Conservation (phyloP, 1,139 yeast species). For the Yamadazyma epiphylla region DNA sequence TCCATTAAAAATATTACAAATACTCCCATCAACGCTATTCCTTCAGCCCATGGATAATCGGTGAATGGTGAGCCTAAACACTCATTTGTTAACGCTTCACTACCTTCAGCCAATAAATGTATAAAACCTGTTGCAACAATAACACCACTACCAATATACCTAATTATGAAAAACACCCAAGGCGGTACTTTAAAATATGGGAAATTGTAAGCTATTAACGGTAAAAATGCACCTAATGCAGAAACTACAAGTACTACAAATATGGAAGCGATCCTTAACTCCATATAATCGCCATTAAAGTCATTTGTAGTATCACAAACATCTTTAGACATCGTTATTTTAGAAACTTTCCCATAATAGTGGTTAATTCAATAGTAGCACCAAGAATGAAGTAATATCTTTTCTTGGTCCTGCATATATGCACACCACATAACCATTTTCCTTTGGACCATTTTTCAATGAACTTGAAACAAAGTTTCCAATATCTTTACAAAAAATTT, state of each 20-base stretch:
- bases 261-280: slow-evolving; percentile 25
- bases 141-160: slow-evolving; percentile 32
- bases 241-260: slow-evolving; percentile 29
- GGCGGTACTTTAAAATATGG: slow-evolving; percentile 20
- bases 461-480: too few species aligned
- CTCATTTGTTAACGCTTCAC: slow-evolving; percentile 18
- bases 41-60: slow-evolving; percentile 34
- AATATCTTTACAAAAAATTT: too few species aligned
- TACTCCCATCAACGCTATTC: slow-evolving; percentile 29
- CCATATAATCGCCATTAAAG: slow-evolving; percentile 21
- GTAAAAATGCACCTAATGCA: slow-evolving; percentile 29
- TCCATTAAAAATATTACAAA: slow-evolving; percentile 29
- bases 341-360: too few species aligned
- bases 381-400: too few species aligned
- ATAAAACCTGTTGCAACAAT: slow-evolving; percentile 34
- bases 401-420: too few species aligned
- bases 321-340: slow-evolving; percentile 5
- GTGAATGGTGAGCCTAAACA: slow-evolving; percentile 27
- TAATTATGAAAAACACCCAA: slow-evolving; percentile 24
- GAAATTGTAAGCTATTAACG: slow-evolving; percentile 20
- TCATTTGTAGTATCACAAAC: slow-evolving; percentile 17
- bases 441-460: neutral
- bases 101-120: slow-evolving; percentile 30
- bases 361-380: neutral
- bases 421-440: too few species aligned